phyloP scores from a whole-genome alignment of 2,329 filamentous ascomycete species.

The Alternaria sp. region DNA sequence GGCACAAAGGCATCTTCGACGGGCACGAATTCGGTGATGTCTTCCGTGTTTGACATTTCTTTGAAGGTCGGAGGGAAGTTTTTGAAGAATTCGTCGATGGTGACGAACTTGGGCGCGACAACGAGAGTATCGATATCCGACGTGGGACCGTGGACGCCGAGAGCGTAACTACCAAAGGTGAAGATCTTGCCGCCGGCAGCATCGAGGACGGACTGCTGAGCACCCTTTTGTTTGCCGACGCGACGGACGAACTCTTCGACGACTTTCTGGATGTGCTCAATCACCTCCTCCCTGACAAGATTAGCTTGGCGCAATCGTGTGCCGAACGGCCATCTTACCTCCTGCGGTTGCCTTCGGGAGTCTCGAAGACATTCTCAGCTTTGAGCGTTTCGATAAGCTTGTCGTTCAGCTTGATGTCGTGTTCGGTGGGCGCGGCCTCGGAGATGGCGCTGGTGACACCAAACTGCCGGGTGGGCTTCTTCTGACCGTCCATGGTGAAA shows the following conservation, averaged over 20 bases:
- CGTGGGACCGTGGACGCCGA: constrained; percentile 91
- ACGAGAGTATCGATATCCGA: constrained; percentile 98
- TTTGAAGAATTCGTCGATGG: constrained; percentile 89
- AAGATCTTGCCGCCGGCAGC: constrained; percentile 92
- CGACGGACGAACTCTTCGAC: constrained; percentile 86
- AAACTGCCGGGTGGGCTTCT: constrained; percentile 53
- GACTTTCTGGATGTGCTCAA: constrained; percentile 79
- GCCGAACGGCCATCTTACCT: constrained; percentile 62
- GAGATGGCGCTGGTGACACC: constrained; percentile 90
- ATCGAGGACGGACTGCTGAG: constrained; percentile 80
- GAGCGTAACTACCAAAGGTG: constrained; percentile 93
- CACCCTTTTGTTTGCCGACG: constrained; percentile 76
- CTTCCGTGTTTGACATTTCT: constrained; percentile 77
- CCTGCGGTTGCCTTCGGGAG: constrained; percentile 80
- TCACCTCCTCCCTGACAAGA: constrained; percentile 69
- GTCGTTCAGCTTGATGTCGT: constrained; percentile 80
- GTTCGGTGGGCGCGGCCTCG: constrained; percentile 74
- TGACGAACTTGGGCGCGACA: constrained; percentile 88
- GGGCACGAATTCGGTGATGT: constrained; percentile 83
- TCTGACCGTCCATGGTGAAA: constrained; percentile 44
- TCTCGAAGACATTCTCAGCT: constrained; percentile 91
- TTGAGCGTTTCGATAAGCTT: constrained; percentile 85
- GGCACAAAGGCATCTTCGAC: constrained; percentile 94
- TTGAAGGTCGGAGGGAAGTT: constrained; percentile 83
- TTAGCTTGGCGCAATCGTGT: constrained; percentile 17